Evolutionary conservation across 108 stramenopile species (phyloP), one percentile per base, ranked within the genome.

Genomic region (Nannochloropsis oceanica): DNA sequence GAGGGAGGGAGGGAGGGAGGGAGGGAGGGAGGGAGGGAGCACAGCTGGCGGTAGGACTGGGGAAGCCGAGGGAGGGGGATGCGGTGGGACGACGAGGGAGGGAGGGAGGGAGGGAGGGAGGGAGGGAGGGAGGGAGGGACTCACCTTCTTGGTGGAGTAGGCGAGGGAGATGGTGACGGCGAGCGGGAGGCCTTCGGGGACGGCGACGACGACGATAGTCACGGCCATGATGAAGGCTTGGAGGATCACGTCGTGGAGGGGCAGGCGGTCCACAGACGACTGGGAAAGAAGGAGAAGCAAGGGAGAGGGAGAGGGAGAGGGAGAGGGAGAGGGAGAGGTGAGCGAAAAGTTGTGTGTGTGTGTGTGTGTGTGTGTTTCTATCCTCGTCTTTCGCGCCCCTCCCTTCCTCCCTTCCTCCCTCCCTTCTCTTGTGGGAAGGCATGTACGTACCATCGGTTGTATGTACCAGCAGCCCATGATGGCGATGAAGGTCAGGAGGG

Each of bases 121-220:
- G 46, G 14, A 50, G 46, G 46, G 46, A 14, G 46, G 46, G 12
- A 12, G 46, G 46, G 90, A 86, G 94, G 90, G 20, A 95, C 95
- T 95, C 96, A 96, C 18, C 94, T 91, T 81, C 94, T 89, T 50
- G 27, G 99, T 98, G 27, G 96, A 96, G 82, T 97, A 90, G 84
- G 96, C 95, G 25, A 99, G 89, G 83, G 96, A 97, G 25, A 99
- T 91, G 14, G 97, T 99, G 82, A 98, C 97, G 26, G 97, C 97
- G 20, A 97, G 95, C 0, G 99, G 99, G 24, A 99, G 91, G 13
- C 99, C 99, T 90, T 99, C 99, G 12, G 99, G 99, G 85, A 99
- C 95, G 18, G 99, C 99, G 0, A 97, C 97, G 34, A 99, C 99
- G 22, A 96, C 97, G 84, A 99, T 92, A 25, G 97, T 96, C 12